A percentile compares a stretch with the other conserved stretches of the same genome.
phyloP scores from a whole-genome alignment of 2,329 filamentous ascomycete species.

The Fusarium buxicola region DNA sequence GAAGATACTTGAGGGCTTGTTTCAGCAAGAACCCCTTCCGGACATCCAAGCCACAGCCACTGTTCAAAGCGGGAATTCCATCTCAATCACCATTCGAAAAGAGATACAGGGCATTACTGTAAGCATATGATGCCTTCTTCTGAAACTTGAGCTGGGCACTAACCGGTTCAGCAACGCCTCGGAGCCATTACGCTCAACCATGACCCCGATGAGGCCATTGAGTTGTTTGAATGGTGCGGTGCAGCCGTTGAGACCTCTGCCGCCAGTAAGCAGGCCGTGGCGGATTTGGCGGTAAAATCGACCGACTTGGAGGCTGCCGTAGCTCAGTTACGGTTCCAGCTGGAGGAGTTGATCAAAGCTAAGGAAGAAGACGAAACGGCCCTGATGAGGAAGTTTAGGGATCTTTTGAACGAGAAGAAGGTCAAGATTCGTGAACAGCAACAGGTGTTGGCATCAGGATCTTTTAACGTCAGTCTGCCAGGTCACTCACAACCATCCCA shows the following conservation, averaged over 20 bases:
- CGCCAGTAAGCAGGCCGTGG: constrained; percentile 58
- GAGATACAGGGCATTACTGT: constrained; percentile 77
- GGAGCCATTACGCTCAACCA: constrained; percentile 70
- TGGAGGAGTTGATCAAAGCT: constrained; percentile 73
- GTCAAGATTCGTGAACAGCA: constrained; percentile 81
- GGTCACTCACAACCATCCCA: constrained; percentile 46
- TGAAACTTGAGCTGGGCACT: constrained; percentile 31
- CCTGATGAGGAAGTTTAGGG: constrained; percentile 75
- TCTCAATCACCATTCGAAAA: constrained; percentile 73
- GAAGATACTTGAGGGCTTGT: constrained; percentile 65
- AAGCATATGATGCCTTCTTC: constrained; percentile 44
- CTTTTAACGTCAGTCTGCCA: constrained; percentile 53
- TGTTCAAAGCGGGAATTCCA: constrained; percentile 61
- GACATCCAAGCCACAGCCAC: constrained; percentile 71
- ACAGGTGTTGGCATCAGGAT: constrained; percentile 64
- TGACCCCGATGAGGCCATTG: constrained; percentile 68
- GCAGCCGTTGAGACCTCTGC: constrained; percentile 63
- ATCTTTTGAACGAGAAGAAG: constrained; percentile 83
- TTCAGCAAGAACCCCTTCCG: constrained; percentile 63
- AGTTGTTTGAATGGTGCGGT: constrained; percentile 78
- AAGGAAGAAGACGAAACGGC: constrained; percentile 75
- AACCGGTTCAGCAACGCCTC: constrained; percentile 70
- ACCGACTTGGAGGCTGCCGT: constrained; percentile 66
- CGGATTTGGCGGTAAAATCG: constrained; percentile 55
- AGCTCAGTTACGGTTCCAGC: constrained; percentile 68